Evolutionary conservation across 176 grass and related monocot genomes (phyloP).

Genomic region (Luzula sylvatica): DNA sequence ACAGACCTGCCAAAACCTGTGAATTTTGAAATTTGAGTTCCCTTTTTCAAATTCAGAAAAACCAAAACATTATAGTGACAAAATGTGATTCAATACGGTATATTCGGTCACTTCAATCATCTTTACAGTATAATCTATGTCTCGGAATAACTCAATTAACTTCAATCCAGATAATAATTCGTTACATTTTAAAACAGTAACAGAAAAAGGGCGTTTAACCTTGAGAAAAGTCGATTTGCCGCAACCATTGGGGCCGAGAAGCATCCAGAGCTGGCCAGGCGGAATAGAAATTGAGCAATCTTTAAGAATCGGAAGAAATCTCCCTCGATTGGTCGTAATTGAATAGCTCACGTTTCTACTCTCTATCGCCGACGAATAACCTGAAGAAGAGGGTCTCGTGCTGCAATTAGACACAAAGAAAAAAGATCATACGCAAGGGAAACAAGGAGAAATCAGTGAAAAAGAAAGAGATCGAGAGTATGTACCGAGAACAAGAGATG

Average conservation of each 20-base stretch:
- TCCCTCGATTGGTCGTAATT: conserved; percentile 40
- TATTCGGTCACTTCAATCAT: too few species aligned
- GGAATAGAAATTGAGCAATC: conserved; percentile 60
- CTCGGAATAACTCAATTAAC: too few species aligned
- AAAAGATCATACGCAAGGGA: background rate
- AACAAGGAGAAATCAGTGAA: background rate
- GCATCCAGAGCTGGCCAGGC: conserved; percentile 86
- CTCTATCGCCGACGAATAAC: conserved; percentile 42
- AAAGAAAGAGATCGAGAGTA: background rate
- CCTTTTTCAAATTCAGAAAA: too few species aligned
- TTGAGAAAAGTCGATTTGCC: conserved; percentile 90
- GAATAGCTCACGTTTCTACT: conserved; percentile 43
- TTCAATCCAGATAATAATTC: background rate
- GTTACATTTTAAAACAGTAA: background rate
- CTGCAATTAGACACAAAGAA: background rate
- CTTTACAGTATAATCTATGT: too few species aligned
- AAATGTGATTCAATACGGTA: too few species aligned
- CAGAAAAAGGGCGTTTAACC: conserved; percentile 22
- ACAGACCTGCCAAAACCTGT: conserved; percentile 77
- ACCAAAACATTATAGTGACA: too few species aligned
- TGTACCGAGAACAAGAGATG: background rate
- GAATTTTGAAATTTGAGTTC: background rate
- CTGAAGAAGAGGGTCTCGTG: conserved; percentile 1
- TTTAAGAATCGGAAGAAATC: conserved; percentile 52
- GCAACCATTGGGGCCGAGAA: conserved; percentile 91